These are phyloP conservation scores for Cyberlindnera samutprakarnensis DNA, from an alignment of 805 yeast genomes.

Conservation along the genomic window DNA sequence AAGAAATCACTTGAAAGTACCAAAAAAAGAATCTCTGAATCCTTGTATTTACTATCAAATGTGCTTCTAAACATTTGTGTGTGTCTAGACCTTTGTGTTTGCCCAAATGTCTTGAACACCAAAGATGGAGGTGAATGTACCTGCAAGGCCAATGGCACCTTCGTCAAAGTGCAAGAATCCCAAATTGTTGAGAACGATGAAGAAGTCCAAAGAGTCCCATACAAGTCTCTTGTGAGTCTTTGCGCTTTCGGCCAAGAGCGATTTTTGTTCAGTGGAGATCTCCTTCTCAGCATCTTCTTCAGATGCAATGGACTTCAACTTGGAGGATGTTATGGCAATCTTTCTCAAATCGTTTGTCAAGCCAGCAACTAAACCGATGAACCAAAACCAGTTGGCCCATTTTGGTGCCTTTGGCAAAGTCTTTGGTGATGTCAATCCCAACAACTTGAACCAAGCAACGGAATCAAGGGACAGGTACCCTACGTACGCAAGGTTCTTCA, in stretches of 20 bases:
- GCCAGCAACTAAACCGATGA: constrained; percentile 58
- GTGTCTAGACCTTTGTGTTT: constrained; percentile 28
- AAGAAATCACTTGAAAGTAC: too few species aligned
- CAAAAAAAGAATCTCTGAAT: too few species aligned
- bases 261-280: constrained; percentile 21
- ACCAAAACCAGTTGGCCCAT: constrained; percentile 70
- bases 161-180: constrained; percentile 57
- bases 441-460: constrained; percentile 45
- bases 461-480: constrained; percentile 60
- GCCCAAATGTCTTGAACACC: constrained; percentile 73
- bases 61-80: too few species aligned
- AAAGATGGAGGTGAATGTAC: constrained; percentile 70
- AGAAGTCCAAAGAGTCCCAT: constrained; percentile 70
- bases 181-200: constrained; percentile 69
- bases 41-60: too few species aligned
- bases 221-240: constrained; percentile 53
- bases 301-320: constrained; percentile 12
- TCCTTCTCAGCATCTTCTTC: constrained; percentile 33
- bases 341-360: constrained; percentile 51
- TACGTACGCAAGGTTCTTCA: constrained; percentile 54
- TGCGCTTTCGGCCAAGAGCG: constrained; percentile 34
- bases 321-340: constrained; percentile 33
- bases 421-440: constrained; percentile 45
- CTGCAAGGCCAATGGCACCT: constrained; percentile 78
- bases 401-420: constrained; percentile 44